phyloP scores from a whole-genome alignment of 2,329 filamentous ascomycete species.

The Exophiala dermatitidis region DNA sequence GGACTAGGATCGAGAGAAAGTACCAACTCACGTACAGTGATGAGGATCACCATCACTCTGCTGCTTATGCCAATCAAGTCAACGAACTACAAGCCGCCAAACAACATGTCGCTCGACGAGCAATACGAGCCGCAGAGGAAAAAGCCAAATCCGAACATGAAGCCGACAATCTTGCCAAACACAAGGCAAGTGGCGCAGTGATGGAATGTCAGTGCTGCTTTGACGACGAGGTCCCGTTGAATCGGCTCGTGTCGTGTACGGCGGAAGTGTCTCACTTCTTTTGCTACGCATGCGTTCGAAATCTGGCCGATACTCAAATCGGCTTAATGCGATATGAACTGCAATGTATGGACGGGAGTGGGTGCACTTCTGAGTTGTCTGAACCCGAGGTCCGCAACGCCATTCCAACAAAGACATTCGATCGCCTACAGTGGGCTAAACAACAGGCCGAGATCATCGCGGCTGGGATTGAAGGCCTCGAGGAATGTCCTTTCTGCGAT shows the following conservation, averaged over 20 bases:
- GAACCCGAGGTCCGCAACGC: constrained; percentile 20
- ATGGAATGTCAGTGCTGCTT: constrained; percentile 70
- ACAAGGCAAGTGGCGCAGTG: constrained; percentile 45
- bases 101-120: constrained; percentile 24
- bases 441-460: constrained; percentile 62
- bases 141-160: constrained; percentile 30
- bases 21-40: constrained; percentile 7
- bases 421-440: constrained; percentile 63
- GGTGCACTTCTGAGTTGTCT: constrained; percentile 48
- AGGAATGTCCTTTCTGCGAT: constrained; percentile 72
- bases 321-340: constrained; percentile 63
- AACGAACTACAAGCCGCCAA: constrained; percentile 30
- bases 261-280: constrained; percentile 57
- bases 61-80: constrained; percentile 19
- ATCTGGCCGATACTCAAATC: constrained; percentile 60
- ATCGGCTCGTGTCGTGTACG: constrained; percentile 62
- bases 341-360: constrained; percentile 62
- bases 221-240: constrained; percentile 52
- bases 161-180: constrained; percentile 33
- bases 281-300: constrained; percentile 59
- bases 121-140: constrained; percentile 12
- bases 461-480: constrained; percentile 64
- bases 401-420: constrained; percentile 42
- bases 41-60: constrained; percentile 11
- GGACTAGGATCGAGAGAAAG: constrained; percentile 20